Percentiles rank a stretch among this genome's conserved stretches.
Conservation (phyloP, 495 filamentous ascomycete genomes). For the Filosporella fistucella region DNA sequence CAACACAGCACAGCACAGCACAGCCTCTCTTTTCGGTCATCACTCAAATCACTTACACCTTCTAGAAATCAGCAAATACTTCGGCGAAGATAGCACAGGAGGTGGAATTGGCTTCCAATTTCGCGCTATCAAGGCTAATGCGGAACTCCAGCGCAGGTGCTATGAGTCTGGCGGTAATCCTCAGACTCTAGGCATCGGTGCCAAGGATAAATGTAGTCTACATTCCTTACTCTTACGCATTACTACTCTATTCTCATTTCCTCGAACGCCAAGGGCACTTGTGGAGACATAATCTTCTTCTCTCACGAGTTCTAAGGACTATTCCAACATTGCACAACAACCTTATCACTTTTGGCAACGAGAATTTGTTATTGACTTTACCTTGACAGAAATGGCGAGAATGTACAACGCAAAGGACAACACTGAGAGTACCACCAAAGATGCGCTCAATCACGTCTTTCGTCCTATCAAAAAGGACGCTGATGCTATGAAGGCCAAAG, state of each 20-base stretch:
- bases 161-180: slow-evolving; percentile 17
- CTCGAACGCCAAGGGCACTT: no score
- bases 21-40: not conserved
- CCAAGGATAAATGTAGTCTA: slow-evolving; percentile 5
- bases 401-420: no score
- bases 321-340: not conserved
- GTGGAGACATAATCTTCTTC: no score
- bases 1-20: slow-evolving; percentile 1
- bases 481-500: slow-evolving; percentile 29
- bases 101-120: slow-evolving; percentile 21
- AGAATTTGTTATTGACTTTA: slow-evolving; percentile 10
- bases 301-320: no score
- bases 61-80: slow-evolving; percentile 20
- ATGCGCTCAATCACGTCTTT: slow-evolving; percentile 40
- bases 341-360: no score
- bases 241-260: not conserved
- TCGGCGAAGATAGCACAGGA: slow-evolving; percentile 12
- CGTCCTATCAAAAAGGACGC: slow-evolving; percentile 34
- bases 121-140: slow-evolving; percentile 17
- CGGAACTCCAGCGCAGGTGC: slow-evolving; percentile 10
- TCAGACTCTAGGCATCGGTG: slow-evolving; percentile 13
- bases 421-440: slow-evolving; percentile 30
- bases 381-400: slow-evolving; percentile 27
- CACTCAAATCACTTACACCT: not conserved
- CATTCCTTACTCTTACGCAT: not conserved